phyloP scores from a whole-genome alignment of 192 early-diverging fungal genomes.

The Coemansia sp. region DNA sequence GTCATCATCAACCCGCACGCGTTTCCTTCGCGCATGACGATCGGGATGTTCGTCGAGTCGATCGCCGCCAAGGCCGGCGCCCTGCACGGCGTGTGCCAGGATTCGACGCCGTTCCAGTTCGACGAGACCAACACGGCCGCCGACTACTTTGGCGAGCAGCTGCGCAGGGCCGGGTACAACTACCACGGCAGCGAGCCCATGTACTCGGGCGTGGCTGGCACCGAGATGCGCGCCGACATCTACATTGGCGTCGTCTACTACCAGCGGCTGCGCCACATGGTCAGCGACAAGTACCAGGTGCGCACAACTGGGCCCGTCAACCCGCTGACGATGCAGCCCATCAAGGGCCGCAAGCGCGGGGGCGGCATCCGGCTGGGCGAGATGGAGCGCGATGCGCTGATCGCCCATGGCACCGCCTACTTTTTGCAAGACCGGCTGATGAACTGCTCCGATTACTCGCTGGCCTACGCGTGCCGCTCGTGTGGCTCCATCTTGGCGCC shows the following conservation, averaged over 20 bases:
- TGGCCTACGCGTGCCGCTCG: slow-evolving; percentile 77
- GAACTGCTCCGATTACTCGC: slow-evolving; percentile 98
- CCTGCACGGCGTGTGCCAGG: slow-evolving; percentile 92
- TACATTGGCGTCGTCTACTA: slow-evolving; percentile 99
- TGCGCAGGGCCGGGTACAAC: slow-evolving; percentile 88
- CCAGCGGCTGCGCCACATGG: slow-evolving; percentile 99
- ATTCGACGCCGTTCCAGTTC: slow-evolving; percentile 91
- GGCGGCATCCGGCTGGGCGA: slow-evolving; percentile 99
- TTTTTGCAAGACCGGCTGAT: slow-evolving; percentile 96
- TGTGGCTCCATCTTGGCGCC: slow-evolving; percentile 90
- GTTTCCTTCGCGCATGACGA: slow-evolving; percentile 99
- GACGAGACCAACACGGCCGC: slow-evolving; percentile 85
- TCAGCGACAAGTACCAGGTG: slow-evolving; percentile 99
- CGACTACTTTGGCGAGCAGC: slow-evolving; percentile 96
- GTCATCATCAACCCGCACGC: slow-evolving; percentile 99
- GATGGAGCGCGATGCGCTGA: slow-evolving; percentile 98
- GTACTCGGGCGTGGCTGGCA: slow-evolving; percentile 96
- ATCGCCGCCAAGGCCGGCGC: slow-evolving; percentile 96
- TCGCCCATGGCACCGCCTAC: slow-evolving; percentile 97
- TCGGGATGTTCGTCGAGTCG: slow-evolving; percentile 99
- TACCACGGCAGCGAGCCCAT: slow-evolving; percentile 99
- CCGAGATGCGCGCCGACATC: slow-evolving; percentile 97
- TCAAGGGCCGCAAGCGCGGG: slow-evolving; percentile 93
- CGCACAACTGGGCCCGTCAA: slow-evolving; percentile 97
- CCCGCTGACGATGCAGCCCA: slow-evolving; percentile 93